These are phyloP conservation scores for Pythium pectinolyticum DNA, from an alignment of 352 stramenopile genomes.

Conservation along the genomic window DNA sequence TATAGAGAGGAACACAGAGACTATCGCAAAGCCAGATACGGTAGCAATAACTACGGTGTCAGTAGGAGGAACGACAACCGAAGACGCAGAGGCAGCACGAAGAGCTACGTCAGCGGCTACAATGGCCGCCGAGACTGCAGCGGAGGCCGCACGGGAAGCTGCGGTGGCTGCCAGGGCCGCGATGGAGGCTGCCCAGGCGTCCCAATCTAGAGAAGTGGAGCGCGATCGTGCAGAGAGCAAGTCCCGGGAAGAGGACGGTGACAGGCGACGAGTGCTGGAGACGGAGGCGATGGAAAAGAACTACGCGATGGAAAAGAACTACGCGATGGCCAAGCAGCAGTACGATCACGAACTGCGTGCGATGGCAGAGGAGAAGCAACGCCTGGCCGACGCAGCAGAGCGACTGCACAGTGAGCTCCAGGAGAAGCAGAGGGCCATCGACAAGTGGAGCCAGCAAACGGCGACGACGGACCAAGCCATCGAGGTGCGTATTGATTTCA, in stretches of 20 bases:
- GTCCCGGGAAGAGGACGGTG: neutral
- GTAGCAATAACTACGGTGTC: neutral
- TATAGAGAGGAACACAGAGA: neutral
- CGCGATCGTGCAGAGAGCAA: constrained; percentile 5
- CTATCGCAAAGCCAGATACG: neutral
- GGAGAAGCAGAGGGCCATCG: constrained; percentile 32
- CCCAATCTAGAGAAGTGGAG: neutral
- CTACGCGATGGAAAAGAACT: constrained; percentile 24
- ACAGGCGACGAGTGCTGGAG: neutral
- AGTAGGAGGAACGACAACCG: neutral
- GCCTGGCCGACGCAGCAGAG: constrained; percentile 30
- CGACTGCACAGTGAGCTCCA: constrained; percentile 38
- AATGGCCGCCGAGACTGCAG: constrained; percentile 12
- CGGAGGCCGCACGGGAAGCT: constrained; percentile 32
- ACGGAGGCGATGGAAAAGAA: constrained; percentile 12
- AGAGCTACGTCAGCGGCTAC: constrained; percentile 7
- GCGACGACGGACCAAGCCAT: constrained; percentile 46
- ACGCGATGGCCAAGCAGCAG: constrained; percentile 30
- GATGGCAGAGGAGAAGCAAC: constrained; percentile 34
- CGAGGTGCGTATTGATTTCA: constrained; percentile 32
- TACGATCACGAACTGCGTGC: constrained; percentile 30
- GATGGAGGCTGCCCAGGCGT: constrained; percentile 5
- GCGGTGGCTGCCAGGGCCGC: constrained; percentile 26
- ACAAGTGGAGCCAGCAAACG: constrained; percentile 35
- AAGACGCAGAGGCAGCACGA: constrained; percentile 13